phyloP scores from a whole-genome alignment of 208 protist genomes.

The Eutreptiella sp. region DNA sequence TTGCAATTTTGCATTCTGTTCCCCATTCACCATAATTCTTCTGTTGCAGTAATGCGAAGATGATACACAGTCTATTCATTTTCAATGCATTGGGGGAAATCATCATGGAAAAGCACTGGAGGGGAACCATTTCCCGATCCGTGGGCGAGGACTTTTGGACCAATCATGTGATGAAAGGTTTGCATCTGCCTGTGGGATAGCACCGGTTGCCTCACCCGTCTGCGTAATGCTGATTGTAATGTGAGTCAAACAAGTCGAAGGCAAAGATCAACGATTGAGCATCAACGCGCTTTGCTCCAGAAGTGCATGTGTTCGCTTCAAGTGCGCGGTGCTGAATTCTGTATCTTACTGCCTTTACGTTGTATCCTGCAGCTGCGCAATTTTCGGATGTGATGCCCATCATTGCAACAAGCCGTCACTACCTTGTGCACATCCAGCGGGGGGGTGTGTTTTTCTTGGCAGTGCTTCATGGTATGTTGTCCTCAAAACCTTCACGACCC shows the following conservation, averaged over 20 bases:
- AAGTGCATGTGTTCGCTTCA: no score
- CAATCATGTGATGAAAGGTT: conserved; percentile 18
- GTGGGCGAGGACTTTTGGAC: conserved; percentile 64
- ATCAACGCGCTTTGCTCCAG: no score
- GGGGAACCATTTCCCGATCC: conserved; percentile 54
- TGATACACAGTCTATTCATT: conserved; percentile 34
- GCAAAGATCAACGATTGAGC: no score
- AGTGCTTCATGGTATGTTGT: conserved; percentile 38
- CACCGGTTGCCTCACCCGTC: no score
- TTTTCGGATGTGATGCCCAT: conserved; percentile 56
- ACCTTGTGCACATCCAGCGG: conserved; percentile 61
- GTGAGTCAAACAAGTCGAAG: no score
- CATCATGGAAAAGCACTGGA: conserved; percentile 75
- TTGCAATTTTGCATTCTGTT: no score
- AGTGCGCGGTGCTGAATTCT: no score
- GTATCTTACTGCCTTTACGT: no score
- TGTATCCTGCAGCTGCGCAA: conserved; percentile 26
- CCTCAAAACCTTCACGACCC: no score
- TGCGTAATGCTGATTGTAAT: no score
- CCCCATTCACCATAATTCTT: no score
- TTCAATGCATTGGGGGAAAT: conserved; percentile 36
- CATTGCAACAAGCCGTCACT: conserved; percentile 47
- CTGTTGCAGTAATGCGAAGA: conserved; percentile 8
- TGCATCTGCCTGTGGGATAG: no score
- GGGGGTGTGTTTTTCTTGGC: conserved; percentile 65